phyloP scores from a whole-genome alignment of 768 basidiomycete genomes.

The Boletus edulis region DNA sequence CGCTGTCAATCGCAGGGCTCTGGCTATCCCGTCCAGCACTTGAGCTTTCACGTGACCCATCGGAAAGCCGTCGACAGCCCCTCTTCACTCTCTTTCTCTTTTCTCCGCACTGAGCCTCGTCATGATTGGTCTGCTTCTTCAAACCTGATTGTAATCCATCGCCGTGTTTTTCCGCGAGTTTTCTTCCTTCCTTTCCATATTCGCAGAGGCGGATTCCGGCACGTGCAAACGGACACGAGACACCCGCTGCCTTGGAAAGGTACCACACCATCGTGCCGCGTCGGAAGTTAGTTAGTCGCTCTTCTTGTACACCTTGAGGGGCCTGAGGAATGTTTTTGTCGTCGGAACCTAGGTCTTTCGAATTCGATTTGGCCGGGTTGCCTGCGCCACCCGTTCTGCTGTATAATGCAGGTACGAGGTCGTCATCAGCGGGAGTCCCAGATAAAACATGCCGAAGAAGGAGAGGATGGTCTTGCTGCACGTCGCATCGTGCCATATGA shows the following conservation, averaged over 20 bases:
- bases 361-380: constrained; percentile 35
- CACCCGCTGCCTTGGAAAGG: constrained; percentile 69
- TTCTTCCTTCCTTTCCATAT: constrained; percentile 53
- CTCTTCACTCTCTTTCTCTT: constrained; percentile 43
- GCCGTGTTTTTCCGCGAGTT: constrained; percentile 22
- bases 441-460: constrained; percentile 71
- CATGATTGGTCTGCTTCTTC: constrained; percentile 41
- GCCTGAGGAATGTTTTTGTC: constrained; percentile 27
- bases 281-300: constrained; percentile 67
- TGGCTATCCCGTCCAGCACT: constrained; percentile 10
- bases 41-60: constrained; percentile 7
- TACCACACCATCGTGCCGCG: constrained; percentile 83
- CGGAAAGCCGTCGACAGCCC: constrained; percentile 28
- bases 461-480: constrained; percentile 69
- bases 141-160: constrained; percentile 33
- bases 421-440: constrained; percentile 70
- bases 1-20: constrained; percentile 27
- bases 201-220: constrained; percentile 73
- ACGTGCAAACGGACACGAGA: constrained; percentile 71
- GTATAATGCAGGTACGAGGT: constrained; percentile 67
- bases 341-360: constrained; percentile 13
- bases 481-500: constrained; percentile 70
- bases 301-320: constrained; percentile 14
- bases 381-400: constrained; percentile 67
- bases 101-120: constrained; percentile 41